A percentile compares a stretch with the other conserved stretches of the same genome.
Conservation (phyloP, 73 alveolate species). For the Durusdinium trenchii region DNA sequence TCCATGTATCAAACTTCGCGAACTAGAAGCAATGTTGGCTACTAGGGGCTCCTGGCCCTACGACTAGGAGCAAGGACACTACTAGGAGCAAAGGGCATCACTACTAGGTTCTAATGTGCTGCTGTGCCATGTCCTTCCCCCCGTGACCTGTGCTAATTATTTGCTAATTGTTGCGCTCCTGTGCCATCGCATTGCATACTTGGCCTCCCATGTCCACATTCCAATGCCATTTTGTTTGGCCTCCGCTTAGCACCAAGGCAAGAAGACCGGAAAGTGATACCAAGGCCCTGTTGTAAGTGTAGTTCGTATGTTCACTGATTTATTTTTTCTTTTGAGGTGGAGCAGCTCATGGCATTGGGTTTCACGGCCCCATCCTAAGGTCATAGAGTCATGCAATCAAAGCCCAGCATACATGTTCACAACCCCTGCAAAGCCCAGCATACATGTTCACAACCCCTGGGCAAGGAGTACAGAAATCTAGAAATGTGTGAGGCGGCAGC, state of each 20-base stretch:
- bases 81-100: too few relatives aligned
- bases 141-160: too few relatives aligned
- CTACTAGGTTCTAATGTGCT: too few relatives aligned
- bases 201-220: neutral
- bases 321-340: neutral
- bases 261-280: neutral
- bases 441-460: neutral
- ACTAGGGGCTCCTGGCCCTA: too few relatives aligned
- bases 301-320: neutral
- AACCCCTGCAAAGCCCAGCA: neutral
- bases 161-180: neutral
- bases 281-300: neutral
- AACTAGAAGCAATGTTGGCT: too few relatives aligned
- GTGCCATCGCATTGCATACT: neutral
- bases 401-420: neutral
- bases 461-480: neutral
- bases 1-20: too few relatives aligned
- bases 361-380: slow-evolving; percentile 37
- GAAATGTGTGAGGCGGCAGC: slow-evolving; percentile 47
- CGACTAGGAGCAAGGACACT: too few relatives aligned
- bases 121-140: too few relatives aligned
- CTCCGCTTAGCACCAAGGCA: neutral
- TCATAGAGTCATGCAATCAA: neutral
- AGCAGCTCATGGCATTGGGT: slow-evolving; percentile 72
- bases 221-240: neutral